These are phyloP conservation scores for Dendrostoma leiphaemia DNA, from an alignment of 2,329 filamentous ascomycete species.

Conservation along the genomic window DNA sequence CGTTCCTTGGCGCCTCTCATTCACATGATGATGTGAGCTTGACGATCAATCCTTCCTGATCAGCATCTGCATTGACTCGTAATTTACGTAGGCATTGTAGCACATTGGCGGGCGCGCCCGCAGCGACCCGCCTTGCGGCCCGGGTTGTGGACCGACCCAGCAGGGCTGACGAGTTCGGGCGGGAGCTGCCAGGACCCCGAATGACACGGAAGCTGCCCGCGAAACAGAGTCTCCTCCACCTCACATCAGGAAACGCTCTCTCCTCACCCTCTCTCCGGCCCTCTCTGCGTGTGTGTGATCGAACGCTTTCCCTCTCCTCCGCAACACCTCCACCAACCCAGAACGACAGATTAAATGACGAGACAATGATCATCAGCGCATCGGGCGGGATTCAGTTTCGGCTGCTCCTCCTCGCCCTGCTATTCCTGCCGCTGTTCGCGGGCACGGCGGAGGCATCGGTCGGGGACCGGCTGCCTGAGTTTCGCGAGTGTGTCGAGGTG, in stretches of 20 bases:
- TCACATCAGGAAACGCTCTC: no score
- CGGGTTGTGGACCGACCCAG: not conserved
- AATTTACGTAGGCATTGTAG: not conserved
- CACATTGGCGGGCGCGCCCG: not conserved
- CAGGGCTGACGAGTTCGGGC: no score
- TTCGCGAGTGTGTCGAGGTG: constrained; percentile 83
- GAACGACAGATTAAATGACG: constrained; percentile 14
- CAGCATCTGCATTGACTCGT: not conserved
- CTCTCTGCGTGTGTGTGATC: no score
- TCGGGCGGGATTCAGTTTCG: constrained; percentile 29
- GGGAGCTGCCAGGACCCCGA: no score
- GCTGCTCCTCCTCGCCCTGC: constrained; percentile 11
- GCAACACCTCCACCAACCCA: not conserved
- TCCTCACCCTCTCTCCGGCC: not conserved
- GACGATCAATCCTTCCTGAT: no score
- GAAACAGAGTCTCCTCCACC: no score
- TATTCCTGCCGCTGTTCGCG: constrained; percentile 36
- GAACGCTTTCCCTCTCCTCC: not conserved
- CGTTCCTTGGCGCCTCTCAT: no score
- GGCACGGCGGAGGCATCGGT: constrained; percentile 63
- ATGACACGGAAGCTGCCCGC: no score
- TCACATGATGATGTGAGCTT: no score
- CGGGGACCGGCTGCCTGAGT: constrained; percentile 85
- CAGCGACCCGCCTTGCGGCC: not conserved
- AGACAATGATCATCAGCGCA: constrained; percentile 28